Percentiles rank a stretch among this genome's conserved stretches.
Evolutionary conservation across 805 yeast genomes (phyloP).

Genomic region (Candida multigemmis): DNA sequence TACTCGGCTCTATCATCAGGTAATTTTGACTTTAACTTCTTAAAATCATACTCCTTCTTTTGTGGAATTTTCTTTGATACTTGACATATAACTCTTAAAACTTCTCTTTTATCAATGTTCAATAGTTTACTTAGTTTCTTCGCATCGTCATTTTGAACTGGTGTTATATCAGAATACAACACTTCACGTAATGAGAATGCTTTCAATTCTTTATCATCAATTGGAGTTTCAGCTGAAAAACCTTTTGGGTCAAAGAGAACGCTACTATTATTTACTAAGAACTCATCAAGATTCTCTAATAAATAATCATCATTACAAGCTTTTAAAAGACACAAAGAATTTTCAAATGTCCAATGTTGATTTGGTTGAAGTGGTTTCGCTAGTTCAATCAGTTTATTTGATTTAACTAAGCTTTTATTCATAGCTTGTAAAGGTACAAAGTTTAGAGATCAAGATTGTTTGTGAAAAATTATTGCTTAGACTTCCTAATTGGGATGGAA

Average conservation of each 20-base stretch:
- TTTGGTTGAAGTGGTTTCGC: constrained; percentile 25
- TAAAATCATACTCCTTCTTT: constrained; percentile 11
- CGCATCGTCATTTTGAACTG: constrained; percentile 28
- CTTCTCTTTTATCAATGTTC: constrained; percentile 33
- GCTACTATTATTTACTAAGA: constrained; percentile 20
- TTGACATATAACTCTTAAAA: constrained; percentile 38
- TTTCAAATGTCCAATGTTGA: constrained; percentile 30
- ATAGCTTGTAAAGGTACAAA: no score
- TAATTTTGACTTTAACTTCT: constrained; percentile 15
- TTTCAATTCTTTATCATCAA: constrained; percentile 5
- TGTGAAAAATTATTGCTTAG: constrained; percentile 1
- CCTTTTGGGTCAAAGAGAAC: constrained; percentile 24
- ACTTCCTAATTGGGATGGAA: neutral
- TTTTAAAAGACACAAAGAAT: constrained; percentile 23
- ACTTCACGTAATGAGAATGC: constrained; percentile 33
- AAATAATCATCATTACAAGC: constrained; percentile 20
- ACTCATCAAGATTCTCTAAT: constrained; percentile 30
- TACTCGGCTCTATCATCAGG: constrained; percentile 26
- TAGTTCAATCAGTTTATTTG: constrained; percentile 7
- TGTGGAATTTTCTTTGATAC: constrained; percentile 29
- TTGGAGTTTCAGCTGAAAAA: constrained; percentile 6
- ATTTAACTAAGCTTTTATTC: no score
- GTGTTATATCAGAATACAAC: constrained; percentile 24
- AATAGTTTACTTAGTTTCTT: constrained; percentile 27
- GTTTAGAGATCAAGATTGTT: no score